Base-by-base conservation (phyloP, 106 monocot species). In the Narthecium ossifragum region DNA sequence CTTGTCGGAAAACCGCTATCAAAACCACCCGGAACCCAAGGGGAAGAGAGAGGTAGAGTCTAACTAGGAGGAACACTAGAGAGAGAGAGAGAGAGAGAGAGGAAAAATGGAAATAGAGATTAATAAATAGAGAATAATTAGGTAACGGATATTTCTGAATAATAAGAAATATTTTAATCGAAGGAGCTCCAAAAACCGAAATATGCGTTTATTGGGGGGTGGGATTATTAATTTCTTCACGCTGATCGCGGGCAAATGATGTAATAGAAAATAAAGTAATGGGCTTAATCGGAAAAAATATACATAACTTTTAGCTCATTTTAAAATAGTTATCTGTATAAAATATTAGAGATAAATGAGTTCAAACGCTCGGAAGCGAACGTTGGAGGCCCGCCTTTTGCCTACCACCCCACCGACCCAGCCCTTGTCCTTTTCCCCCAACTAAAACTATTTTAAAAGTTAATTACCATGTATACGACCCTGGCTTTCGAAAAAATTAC, bases 121-220 rank as follows among this genome's bases (percentile, higher is more conserved):
- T 43, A 43, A 43, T 43, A 26, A 59, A 34, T 21, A n/a, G 33
- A 34, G 33, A 55, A 43, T 37, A 50, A 14, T 46, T 21, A 53
- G 22, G 22, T 14, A 36, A 56, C 9, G 10, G 10, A 52, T 13
- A 50, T 46, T 7, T 6, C 8, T 37, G n/a, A n/a, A 55, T 17
- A 55, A 32, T 17, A 17, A 13, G 12, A n/a, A 53, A 37, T 67
- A 45, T 47, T 62, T 62, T 74, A 66, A 74, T 67, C 11, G 11
- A 20, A 7, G 1, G 27, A 26, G 33, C 30, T 39, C 46, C 48
- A 27, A 33, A 69, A 69, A 63, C 63, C 63, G 46, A 62, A 62
- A 63, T 69, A 64, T 58, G n/a, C 58, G 63, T 54, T 47, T n/a
- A 39, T 7, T 63, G 26, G 10, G 8, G 36, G 31, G 18, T n/a